Conservation (phyloP, 2,329 filamentous ascomycete genomes). For the Rugonectria rugulosa region DNA sequence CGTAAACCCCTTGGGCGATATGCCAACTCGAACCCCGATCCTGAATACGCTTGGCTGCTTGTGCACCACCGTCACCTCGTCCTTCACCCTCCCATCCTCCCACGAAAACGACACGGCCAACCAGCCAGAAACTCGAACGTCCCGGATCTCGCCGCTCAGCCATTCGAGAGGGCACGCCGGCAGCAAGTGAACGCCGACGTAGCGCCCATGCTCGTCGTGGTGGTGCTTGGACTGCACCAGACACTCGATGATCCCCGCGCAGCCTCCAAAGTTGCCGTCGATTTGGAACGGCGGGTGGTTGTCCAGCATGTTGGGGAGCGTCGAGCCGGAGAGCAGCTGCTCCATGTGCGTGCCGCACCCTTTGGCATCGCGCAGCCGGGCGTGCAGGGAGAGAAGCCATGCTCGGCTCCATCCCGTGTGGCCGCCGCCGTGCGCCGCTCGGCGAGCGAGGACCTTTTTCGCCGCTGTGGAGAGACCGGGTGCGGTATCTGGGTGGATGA, state of each 20-base stretch:
- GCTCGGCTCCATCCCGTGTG: conserved; percentile 61
- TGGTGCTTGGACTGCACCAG: conserved; percentile 29
- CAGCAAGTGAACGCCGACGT: conserved; percentile 24
- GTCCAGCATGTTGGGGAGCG: conserved; percentile 29
- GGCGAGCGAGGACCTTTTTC: conserved; percentile 37
- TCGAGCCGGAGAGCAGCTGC: conserved; percentile 24
- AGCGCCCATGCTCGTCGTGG: neutral
- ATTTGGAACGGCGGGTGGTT: conserved; percentile 40
- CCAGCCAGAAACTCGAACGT: conserved; percentile 19
- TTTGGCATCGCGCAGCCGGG: conserved; percentile 45
- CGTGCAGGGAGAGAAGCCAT: conserved; percentile 58
- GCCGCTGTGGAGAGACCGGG: conserved; percentile 39
- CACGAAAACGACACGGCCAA: conserved; percentile 24
- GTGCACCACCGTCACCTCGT: neutral
- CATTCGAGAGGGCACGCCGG: conserved; percentile 29
- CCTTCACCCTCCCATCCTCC: conserved; percentile 4
- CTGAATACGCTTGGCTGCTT: neutral
- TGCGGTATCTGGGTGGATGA: conserved; percentile 26
- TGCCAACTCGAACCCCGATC: neutral
- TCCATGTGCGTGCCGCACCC: conserved; percentile 29
- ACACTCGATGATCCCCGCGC: conserved; percentile 33
- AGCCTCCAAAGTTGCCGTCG: conserved; percentile 40
- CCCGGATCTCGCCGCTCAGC: conserved; percentile 9
- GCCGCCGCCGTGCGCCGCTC: conserved; percentile 48
- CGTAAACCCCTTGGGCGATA: neutral